These are phyloP conservation scores for Thermoascus crustaceus DNA, from an alignment of 2,329 filamentous ascomycete species.

Conservation along the genomic window DNA sequence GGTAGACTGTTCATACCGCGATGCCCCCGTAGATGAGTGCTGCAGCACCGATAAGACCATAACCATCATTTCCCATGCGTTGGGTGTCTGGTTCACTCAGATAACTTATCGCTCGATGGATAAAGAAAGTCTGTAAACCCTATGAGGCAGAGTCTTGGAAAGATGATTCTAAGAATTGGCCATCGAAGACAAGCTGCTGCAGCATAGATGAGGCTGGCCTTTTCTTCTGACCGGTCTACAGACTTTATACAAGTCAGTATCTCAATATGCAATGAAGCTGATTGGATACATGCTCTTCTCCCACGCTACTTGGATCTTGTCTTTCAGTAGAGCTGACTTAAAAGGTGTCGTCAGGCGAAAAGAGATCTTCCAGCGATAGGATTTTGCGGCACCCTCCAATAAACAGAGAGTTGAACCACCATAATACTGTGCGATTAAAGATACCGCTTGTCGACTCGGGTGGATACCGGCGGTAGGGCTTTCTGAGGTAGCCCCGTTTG, in stretches of 20 bases:
- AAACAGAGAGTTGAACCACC: conserved; percentile 30
- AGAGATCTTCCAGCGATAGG: conserved; percentile 16
- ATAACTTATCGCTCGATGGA: conserved; percentile 17
- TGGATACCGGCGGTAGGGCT: conserved; percentile 7
- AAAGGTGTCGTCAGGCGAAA: conserved; percentile 9
- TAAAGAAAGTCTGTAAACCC: conserved; percentile 21
- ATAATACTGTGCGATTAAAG: conserved; percentile 23
- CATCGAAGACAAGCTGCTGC: conserved; percentile 10
- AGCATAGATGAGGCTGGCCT: background rate
- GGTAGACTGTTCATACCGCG: conserved; percentile 20
- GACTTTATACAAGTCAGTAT: background rate
- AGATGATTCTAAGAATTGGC: conserved; percentile 10
- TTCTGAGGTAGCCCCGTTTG: conserved; percentile 26
- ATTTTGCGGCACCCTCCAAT: conserved; percentile 15
- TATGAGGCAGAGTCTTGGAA: conserved; percentile 14
- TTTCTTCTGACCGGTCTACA: background rate
- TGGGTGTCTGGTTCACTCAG: conserved; percentile 5
- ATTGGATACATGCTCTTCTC: background rate
- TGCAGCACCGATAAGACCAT: conserved; percentile 31
- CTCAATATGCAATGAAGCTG: background rate
- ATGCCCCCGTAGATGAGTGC: conserved; percentile 31
- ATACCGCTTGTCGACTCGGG: conserved; percentile 17
- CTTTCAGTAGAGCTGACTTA: background rate
- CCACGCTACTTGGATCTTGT: background rate
- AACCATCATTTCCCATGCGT: conserved; percentile 18